These are phyloP conservation scores for Sporothrix phasma DNA, from an alignment of 2,329 filamentous ascomycete species.

Conservation along the genomic window DNA sequence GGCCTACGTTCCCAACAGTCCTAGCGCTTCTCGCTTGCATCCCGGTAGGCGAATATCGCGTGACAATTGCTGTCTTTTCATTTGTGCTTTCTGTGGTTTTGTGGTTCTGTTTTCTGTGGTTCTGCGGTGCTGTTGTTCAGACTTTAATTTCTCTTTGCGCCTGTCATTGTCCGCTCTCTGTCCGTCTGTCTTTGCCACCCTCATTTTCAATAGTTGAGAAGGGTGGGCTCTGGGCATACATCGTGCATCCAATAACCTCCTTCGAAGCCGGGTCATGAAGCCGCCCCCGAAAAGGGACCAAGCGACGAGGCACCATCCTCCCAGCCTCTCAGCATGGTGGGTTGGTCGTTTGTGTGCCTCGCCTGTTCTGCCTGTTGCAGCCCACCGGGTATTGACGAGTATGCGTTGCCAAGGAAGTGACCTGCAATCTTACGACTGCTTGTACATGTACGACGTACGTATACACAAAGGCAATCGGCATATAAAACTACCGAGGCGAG, in stretches of 20 bases:
- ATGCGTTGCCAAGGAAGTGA: too few relatives aligned
- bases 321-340: too few relatives aligned
- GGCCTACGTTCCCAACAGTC: background rate
- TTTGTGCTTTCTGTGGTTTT: background rate
- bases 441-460: background rate
- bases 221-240: background rate
- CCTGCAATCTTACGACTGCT: too few relatives aligned
- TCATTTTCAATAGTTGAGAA: background rate
- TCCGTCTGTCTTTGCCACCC: background rate
- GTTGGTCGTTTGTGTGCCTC: background rate
- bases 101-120: background rate
- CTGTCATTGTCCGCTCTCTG: background rate
- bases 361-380: background rate
- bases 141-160: background rate
- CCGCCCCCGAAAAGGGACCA: conserved; percentile 5
- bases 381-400: background rate
- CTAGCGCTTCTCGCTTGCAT: background rate
- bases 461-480: background rate
- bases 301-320: too few relatives aligned
- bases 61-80: background rate
- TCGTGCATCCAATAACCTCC: background rate
- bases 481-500: background rate
- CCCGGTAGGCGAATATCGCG: background rate
- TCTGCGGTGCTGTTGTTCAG: background rate
- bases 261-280: background rate